phyloP scores from a whole-genome alignment of 2,329 filamentous ascomycete species.

The Xylaria sp. region DNA sequence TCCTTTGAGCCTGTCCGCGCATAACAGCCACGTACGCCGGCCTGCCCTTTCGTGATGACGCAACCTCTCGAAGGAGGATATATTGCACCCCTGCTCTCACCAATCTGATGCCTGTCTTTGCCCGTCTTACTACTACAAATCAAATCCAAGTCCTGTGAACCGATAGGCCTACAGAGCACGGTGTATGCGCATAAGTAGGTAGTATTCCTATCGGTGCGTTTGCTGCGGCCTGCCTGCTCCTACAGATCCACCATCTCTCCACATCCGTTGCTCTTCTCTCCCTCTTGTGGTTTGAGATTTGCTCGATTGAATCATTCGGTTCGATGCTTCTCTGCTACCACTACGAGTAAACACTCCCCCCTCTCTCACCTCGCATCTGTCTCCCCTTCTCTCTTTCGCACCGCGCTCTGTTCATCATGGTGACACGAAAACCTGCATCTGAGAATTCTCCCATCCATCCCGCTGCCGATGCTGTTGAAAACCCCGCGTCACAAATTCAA shows the following conservation, averaged over 20 bases:
- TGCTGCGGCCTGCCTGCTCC: background rate
- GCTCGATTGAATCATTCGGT: background rate
- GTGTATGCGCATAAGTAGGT: background rate
- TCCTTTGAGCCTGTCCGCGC: background rate
- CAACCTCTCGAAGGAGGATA: conserved; percentile 8
- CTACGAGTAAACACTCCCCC: too few species aligned
- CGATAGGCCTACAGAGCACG: background rate
- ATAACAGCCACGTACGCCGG: background rate
- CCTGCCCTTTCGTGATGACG: conserved; percentile 16
- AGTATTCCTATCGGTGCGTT: background rate
- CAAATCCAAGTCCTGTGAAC: background rate
- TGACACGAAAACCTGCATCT: conserved; percentile 38
- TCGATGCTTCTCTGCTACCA: background rate
- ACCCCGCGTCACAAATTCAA: conserved; percentile 25
- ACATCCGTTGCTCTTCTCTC: background rate
- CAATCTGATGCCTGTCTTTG: background rate
- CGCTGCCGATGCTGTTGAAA: conserved; percentile 24
- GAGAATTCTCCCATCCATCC: conserved; percentile 17
- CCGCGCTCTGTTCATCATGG: conserved; percentile 33
- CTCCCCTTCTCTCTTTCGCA: background rate
- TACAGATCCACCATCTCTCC: background rate
- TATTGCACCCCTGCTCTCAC: background rate
- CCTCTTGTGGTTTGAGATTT: background rate
- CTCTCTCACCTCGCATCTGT: background rate
- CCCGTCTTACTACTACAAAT: background rate